Base-by-base conservation (phyloP, 225 moss, liverwort and hornwort genomes). In the Thuidium tamariscinum region DNA sequence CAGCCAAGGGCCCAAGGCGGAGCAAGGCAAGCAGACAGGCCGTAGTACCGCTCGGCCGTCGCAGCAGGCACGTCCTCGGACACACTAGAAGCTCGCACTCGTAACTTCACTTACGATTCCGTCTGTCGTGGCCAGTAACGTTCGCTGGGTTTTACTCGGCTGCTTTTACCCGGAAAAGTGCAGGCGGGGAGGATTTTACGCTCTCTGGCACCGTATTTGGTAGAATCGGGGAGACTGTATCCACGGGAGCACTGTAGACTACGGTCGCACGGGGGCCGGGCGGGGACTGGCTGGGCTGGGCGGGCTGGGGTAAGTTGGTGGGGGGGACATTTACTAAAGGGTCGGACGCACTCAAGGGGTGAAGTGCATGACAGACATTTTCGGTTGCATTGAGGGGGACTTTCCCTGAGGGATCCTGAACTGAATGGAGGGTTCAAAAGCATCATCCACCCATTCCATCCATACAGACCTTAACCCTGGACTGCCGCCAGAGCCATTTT, bases 1-100 rank as follows among this genome's bases (percentile, higher is more conserved):
- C 82, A 85, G 85, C 44, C 60, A 44, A 54, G 76, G 64, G 51
- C 51, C 51, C n/a, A n/a, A n/a, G 51, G 51, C 14, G 49, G 79
- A 57, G 85, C 72, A 49, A 52, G 32, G 36, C 57, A 55, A 51
- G 75, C 66, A 44, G 75, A 29, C 66, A 55, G 59, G 66, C 56
- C 32, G 87, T 56, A 83, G 77, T 79, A 71, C 86, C 86, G 78
- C 86, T 65, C 82, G 66, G 87, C 82, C 80, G 85, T 77, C 85
- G 85, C 80, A 36, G 82, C 83, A 69, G 81, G 82, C 87, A 74
- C 86, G 88, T 88, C 88, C 29, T 80, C 81, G 77, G 82, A 77
- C 87, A 66, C 76, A 54, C 59, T 68, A 79, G 13, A 19, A 56
- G 72, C 72, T 34, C 59, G 71, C 18, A n/a, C 67, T 72, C 75